Evolutionary conservation across 2,329 filamentous ascomycete genomes (phyloP).

Genomic region (Talaromyces sp.): DNA sequence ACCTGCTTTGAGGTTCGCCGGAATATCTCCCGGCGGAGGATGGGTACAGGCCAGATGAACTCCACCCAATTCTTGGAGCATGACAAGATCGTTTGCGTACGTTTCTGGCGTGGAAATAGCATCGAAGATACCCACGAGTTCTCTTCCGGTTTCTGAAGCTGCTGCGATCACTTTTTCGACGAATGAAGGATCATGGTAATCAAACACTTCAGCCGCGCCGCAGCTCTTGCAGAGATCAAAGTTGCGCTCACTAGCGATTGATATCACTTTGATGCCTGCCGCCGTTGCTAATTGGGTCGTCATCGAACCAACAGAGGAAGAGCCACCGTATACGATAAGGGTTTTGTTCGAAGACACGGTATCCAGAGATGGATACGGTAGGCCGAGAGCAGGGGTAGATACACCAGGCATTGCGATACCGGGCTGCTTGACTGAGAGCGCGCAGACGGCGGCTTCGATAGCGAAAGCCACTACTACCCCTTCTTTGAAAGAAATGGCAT

Average conservation of each 20-base stretch:
- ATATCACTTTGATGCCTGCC: conserved; percentile 39
- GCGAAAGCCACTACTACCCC: conserved; percentile 13
- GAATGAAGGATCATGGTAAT: conserved; percentile 35
- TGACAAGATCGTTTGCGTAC: conserved; percentile 3
- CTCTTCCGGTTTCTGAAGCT: conserved; percentile 10
- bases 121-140: conserved; percentile 21
- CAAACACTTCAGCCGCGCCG: conserved; percentile 43
- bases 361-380: conserved; percentile 14
- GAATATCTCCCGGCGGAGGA: conserved; percentile 17
- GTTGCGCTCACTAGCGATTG: conserved; percentile 32
- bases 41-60: conserved; percentile 6
- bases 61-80: conserved; percentile 6
- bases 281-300: conserved; percentile 44
- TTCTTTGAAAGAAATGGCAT: not conserved
- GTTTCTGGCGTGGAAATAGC: conserved; percentile 14
- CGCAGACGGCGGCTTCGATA: conserved; percentile 15
- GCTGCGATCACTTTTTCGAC: conserved; percentile 22
- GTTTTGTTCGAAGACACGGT: conserved; percentile 19
- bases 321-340: conserved; percentile 40
- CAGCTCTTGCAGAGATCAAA: conserved; percentile 33
- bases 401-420: conserved; percentile 13
- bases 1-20: conserved; percentile 8
- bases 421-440: conserved; percentile 12
- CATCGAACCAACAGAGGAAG: conserved; percentile 43
- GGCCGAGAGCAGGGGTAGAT: conserved; percentile 12